phyloP scores from a whole-genome alignment of 805 yeast genomes.

The Metschnikowia anglica region DNA sequence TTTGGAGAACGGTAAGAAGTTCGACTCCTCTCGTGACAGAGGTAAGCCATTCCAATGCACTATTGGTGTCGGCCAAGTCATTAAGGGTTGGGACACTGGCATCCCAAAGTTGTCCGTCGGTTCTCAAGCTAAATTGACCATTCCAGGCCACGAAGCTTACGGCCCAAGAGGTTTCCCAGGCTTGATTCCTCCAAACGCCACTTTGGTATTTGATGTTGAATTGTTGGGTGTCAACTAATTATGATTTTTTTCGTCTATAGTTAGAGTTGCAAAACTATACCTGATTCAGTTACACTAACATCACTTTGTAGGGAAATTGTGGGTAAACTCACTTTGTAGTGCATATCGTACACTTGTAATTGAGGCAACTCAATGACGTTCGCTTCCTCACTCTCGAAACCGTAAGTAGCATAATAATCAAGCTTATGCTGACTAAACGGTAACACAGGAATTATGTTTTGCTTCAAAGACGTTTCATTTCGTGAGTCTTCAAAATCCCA shows the following conservation, averaged over 20 bases:
- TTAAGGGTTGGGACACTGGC: constrained; percentile 95
- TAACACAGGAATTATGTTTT: constrained; percentile 48
- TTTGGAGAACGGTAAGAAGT: constrained; percentile 91
- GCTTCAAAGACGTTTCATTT: constrained; percentile 30
- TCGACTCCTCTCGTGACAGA: constrained; percentile 93
- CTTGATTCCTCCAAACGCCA: constrained; percentile 93
- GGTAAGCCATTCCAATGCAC: constrained; percentile 91
- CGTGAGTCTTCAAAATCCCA: constrained; percentile 17
- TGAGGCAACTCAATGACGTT: constrained; percentile 49
- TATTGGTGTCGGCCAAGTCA: constrained; percentile 96
- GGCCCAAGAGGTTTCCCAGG: constrained; percentile 97
- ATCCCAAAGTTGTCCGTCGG: constrained; percentile 91
- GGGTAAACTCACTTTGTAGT: constrained; percentile 60
- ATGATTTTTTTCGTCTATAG: constrained; percentile 1
- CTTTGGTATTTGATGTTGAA: constrained; percentile 84
- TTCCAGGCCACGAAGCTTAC: constrained; percentile 91
- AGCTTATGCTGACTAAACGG: constrained; percentile 58
- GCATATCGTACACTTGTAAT: constrained; percentile 64
- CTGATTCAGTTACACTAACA: constrained; percentile 8
- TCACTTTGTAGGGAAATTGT: constrained; percentile 8
- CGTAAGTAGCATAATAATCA: constrained; percentile 27
- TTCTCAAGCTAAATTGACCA: constrained; percentile 87
- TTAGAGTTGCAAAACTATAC: constrained; percentile 1
- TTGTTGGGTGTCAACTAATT: constrained; percentile 53
- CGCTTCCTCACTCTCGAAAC: constrained; percentile 14